A percentile compares a stretch with the other conserved stretches of the same genome.
Conservation (phyloP, 805 yeast genomes). For the Candida lessepsii region DNA sequence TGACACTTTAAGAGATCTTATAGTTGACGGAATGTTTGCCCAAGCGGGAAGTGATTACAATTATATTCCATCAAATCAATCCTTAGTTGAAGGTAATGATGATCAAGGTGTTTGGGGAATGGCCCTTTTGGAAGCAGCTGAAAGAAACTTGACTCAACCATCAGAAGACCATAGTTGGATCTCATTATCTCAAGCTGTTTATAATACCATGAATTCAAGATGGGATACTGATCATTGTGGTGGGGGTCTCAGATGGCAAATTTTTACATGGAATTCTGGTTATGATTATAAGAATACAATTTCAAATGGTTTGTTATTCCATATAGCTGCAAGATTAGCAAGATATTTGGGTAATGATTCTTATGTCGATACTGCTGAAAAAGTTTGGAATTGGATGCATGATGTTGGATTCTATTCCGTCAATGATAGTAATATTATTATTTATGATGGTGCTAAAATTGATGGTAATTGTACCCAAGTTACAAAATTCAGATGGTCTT, state of each 20-base stretch:
- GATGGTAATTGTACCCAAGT: slow-evolving; percentile 48
- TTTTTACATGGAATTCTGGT: slow-evolving; percentile 90
- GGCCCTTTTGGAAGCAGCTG: slow-evolving; percentile 47
- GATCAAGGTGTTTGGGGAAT: slow-evolving; percentile 55
- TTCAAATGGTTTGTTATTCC: slow-evolving; percentile 87
- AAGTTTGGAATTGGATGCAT: slow-evolving; percentile 78
- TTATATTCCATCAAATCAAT: slow-evolving; percentile 47
- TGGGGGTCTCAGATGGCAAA: slow-evolving; percentile 97
- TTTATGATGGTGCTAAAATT: slow-evolving; percentile 61
- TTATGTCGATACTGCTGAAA: slow-evolving; percentile 72
- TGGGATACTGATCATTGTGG: slow-evolving; percentile 77
- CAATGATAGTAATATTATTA: slow-evolving; percentile 28
- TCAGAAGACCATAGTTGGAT: slow-evolving; percentile 78
- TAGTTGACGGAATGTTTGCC: slow-evolving; percentile 40
- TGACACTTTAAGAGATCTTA: slow-evolving; percentile 24
- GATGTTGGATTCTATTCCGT: slow-evolving; percentile 31
- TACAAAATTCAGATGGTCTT: slow-evolving; percentile 59
- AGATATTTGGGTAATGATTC: slow-evolving; percentile 74
- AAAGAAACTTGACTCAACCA: slow-evolving; percentile 42
- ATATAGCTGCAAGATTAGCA: slow-evolving; percentile 82
- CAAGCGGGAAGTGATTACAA: slow-evolving; percentile 43
- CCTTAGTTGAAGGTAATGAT: slow-evolving; percentile 50
- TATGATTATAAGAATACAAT: slow-evolving; percentile 90
- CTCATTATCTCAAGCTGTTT: slow-evolving; percentile 81
- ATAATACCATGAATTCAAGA: slow-evolving; percentile 83